Conservation (phyloP, 1,139 yeast genomes). For the Geotrichum reessii region DNA sequence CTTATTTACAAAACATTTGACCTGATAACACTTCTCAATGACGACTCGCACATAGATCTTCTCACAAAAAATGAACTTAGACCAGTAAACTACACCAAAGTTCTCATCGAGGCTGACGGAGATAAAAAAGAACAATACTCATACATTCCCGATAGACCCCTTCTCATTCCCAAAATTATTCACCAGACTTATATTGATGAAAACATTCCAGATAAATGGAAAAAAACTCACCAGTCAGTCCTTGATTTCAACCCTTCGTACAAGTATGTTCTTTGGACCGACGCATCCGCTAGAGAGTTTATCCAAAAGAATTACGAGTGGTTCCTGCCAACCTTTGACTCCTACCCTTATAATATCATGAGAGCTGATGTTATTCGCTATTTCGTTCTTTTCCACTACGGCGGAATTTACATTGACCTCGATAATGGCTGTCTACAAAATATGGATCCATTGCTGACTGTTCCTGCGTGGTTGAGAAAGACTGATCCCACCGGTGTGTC, state of each 20-base stretch:
- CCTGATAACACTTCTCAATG: constrained; percentile 66
- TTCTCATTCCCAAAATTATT: constrained; percentile 75
- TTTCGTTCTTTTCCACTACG: constrained; percentile 74
- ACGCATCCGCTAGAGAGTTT: constrained; percentile 72
- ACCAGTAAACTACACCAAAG: constrained; percentile 23
- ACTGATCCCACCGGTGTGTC: constrained; percentile 89
- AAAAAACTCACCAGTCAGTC: constrained; percentile 68
- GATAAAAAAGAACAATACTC: background rate
- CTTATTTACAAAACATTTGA: constrained; percentile 64
- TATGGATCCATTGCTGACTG: constrained; percentile 72
- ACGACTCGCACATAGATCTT: constrained; percentile 62
- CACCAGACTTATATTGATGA: constrained; percentile 87
- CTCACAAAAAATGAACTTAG: constrained; percentile 53
- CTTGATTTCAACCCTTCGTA: constrained; percentile 78
- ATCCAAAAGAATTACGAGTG: constrained; percentile 75
- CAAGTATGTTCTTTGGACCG: constrained; percentile 83
- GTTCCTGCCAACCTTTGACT: constrained; percentile 75
- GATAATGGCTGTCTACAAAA: constrained; percentile 81
- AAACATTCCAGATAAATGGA: constrained; percentile 77
- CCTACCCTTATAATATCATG: constrained; percentile 73
- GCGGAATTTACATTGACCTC: constrained; percentile 85
- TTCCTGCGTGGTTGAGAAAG: constrained; percentile 80
- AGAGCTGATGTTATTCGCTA: constrained; percentile 92
- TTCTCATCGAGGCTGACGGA: constrained; percentile 9
- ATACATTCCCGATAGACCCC: constrained; percentile 23